Conservation (phyloP, 495 filamentous ascomycete species). For the Hyaloscypha variabilis region DNA sequence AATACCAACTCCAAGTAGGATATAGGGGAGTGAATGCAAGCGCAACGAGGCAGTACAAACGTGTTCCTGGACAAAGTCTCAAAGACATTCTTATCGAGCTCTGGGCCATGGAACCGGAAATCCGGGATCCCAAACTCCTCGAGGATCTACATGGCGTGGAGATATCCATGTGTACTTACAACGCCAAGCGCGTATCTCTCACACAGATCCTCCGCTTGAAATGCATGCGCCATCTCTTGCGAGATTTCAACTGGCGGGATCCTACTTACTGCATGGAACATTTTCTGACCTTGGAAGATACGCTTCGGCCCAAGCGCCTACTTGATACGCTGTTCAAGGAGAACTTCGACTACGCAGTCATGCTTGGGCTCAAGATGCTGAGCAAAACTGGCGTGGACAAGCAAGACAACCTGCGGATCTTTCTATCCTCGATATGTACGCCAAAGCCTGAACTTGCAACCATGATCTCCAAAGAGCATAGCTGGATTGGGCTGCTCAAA, state of each 20-base stretch:
- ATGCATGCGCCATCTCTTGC: not conserved
- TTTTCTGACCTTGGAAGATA: not conserved
- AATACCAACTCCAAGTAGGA: conserved; percentile 16
- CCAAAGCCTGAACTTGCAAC: conserved; percentile 13
- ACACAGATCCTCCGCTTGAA: not conserved
- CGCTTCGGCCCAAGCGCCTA: not conserved
- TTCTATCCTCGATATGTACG: conserved; percentile 8
- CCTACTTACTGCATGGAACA: not conserved
- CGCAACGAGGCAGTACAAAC: conserved; percentile 17
- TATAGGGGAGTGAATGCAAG: conserved; percentile 10
- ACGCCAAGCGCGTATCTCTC: conserved; percentile 9
- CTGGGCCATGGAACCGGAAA: conserved; percentile 8
- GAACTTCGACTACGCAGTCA: conserved; percentile 11
- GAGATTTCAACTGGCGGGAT: not conserved
- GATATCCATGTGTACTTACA: conserved; percentile 13
- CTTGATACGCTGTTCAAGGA: not conserved
- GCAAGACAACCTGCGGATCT: conserved; percentile 1
- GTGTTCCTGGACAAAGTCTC: conserved; percentile 8
- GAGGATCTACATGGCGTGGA: conserved; percentile 12
- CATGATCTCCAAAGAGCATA: not conserved
- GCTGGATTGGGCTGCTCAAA: conserved; percentile 15
- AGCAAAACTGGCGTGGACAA: conserved; percentile 11
- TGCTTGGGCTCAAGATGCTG: conserved; percentile 13
- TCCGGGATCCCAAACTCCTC: conserved; percentile 8
- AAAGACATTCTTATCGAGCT: conserved; percentile 11